Percentiles rank a stretch among this genome's conserved stretches.
Evolutionary conservation across 1,284 basidiomycete species (phyloP).

Genomic region (Puccinia sorghi): DNA sequence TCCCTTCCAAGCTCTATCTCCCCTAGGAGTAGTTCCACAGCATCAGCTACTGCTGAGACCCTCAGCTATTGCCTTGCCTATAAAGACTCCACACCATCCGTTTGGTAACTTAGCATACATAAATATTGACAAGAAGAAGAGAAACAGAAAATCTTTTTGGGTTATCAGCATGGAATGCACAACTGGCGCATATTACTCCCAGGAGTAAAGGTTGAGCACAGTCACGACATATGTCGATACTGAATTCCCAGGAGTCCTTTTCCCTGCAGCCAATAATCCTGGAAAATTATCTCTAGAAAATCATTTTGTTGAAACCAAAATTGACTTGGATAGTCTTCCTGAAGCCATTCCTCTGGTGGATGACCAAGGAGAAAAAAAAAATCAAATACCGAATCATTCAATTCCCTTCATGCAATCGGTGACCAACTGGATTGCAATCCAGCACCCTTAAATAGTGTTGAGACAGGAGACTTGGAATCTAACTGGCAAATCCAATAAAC

Average conservation of each 20-base stretch:
- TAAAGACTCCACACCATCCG: not conserved
- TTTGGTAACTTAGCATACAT: slow-evolving; percentile 22
- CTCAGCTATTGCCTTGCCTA: too few species aligned
- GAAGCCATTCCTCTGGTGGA: too few species aligned
- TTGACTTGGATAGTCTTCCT: not conserved
- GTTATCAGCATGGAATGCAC: not conserved
- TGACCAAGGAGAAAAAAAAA: too few species aligned
- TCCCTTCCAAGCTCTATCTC: too few species aligned
- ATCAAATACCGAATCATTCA: too few species aligned
- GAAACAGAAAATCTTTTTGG: slow-evolving; percentile 9
- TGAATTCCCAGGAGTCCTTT: slow-evolving; percentile 12
- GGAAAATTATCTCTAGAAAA: not conserved
- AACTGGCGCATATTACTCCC: not conserved
- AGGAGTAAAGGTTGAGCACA: not conserved
- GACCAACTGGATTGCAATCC: too few species aligned
- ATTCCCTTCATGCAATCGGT: too few species aligned
- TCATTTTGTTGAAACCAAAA: not conserved
- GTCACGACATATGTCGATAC: slow-evolving; percentile 6
- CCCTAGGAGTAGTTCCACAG: too few species aligned
- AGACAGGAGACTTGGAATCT: not conserved
- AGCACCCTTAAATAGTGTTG: too few species aligned
- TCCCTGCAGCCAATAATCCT: not conserved
- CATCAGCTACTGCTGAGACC: too few species aligned
- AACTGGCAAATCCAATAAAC: not conserved
- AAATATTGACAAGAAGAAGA: not conserved